phyloP scores from a whole-genome alignment of 192 early-diverging fungal species.

The Rhizophagus clarus region DNA sequence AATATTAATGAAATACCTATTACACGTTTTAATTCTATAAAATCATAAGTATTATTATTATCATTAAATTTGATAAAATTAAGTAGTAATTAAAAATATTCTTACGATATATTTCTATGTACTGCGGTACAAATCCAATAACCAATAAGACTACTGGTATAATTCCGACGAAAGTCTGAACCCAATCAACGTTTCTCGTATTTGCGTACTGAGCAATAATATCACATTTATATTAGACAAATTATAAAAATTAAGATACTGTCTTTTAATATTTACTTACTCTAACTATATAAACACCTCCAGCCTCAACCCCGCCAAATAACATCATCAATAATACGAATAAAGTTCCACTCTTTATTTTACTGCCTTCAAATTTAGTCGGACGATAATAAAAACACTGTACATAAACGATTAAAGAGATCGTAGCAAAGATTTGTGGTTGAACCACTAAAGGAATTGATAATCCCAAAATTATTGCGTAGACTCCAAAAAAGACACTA shows the following conservation, averaged over 20 bases:
- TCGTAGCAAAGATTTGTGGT: constrained; percentile 39
- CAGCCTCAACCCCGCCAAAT: neutral
- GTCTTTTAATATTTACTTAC: neutral
- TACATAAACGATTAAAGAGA: constrained; percentile 30
- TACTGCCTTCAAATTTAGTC: neutral
- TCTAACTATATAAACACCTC: neutral
- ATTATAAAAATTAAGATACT: neutral
- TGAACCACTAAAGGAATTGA: constrained; percentile 42
- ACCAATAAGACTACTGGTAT: constrained; percentile 35
- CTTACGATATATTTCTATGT: constrained; percentile 39
- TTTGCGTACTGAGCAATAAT: constrained; percentile 21
- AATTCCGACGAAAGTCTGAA: constrained; percentile 34
- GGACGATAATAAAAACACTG: constrained; percentile 37
- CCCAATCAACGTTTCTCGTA: constrained; percentile 16
- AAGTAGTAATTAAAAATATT: neutral
- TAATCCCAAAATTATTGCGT: constrained; percentile 36
- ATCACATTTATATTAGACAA: neutral
- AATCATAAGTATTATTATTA: neutral
- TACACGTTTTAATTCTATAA: constrained; percentile 27
- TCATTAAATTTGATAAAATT: too few relatives aligned
- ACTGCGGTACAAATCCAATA: constrained; percentile 46
- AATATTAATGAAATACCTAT: constrained; percentile 43
- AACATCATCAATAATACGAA: neutral
- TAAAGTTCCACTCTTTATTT: neutral
- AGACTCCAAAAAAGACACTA: constrained; percentile 33